Conservation (phyloP, 2,329 filamentous ascomycete species). For the Claviceps sorghi region DNA sequence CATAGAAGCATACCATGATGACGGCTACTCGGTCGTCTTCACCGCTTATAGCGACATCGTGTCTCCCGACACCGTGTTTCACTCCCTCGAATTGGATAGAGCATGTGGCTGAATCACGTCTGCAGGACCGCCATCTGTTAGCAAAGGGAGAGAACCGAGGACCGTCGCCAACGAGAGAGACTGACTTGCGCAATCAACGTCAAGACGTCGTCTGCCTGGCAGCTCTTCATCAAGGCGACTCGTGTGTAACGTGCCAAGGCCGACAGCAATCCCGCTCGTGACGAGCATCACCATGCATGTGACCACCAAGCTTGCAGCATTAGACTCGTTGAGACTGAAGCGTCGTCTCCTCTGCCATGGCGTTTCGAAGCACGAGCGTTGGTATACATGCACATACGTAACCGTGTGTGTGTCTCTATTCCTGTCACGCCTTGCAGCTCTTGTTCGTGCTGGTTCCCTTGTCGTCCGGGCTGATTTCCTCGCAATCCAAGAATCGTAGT, state of each 20-base stretch:
- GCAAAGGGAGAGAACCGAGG: neutral
- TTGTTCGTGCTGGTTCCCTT: neutral
- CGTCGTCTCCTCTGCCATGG: slow-evolving; percentile 16
- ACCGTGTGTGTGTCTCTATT: neutral
- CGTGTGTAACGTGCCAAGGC: slow-evolving; percentile 30
- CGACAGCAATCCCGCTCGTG: slow-evolving; percentile 28
- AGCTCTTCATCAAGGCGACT: slow-evolving; percentile 27
- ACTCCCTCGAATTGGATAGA: slow-evolving; percentile 30
- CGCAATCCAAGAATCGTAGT: neutral
- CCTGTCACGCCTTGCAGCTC: neutral
- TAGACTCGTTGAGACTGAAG: slow-evolving; percentile 24
- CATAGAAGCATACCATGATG: slow-evolving; percentile 25
- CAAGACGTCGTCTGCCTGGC: slow-evolving; percentile 38
- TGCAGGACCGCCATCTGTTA: slow-evolving; percentile 10
- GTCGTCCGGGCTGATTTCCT: neutral
- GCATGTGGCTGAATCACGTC: slow-evolving; percentile 30
- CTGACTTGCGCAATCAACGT: slow-evolving; percentile 34
- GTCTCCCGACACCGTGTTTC: slow-evolving; percentile 28
- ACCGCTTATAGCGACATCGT: slow-evolving; percentile 29
- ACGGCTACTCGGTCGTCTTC: slow-evolving; percentile 26
- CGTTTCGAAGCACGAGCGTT: neutral
- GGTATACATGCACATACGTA: neutral
- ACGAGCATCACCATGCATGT: slow-evolving; percentile 23
- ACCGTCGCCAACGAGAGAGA: neutral
- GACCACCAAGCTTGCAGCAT: slow-evolving; percentile 22